These are phyloP conservation scores for Vicia faba DNA, from an alignment of 306 rosid species.

Conservation along the genomic window DNA sequence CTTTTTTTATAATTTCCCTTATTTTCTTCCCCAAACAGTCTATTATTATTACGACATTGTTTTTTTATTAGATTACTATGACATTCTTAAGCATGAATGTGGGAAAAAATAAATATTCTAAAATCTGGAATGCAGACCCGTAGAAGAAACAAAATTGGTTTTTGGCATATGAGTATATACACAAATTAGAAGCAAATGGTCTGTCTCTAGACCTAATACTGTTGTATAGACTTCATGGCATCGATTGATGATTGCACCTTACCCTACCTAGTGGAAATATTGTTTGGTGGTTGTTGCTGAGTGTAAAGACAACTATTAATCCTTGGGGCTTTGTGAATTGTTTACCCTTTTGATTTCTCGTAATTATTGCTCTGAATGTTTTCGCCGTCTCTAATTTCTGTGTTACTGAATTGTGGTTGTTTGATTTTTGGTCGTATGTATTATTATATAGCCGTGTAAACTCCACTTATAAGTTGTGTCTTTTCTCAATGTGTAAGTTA, in stretches of 20 bases:
- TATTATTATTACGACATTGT: background rate
- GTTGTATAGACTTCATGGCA: too few relatives aligned
- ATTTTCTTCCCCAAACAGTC: too few relatives aligned
- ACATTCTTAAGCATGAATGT: slow-evolving; percentile 1
- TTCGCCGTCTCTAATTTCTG: background rate
- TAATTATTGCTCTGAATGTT: slow-evolving; percentile 25
- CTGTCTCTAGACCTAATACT: too few relatives aligned
- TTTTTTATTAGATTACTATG: background rate
- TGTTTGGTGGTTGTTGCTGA: too few relatives aligned
- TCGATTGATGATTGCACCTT: too few relatives aligned
- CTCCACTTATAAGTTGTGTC: slow-evolving; percentile 16
- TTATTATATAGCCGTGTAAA: slow-evolving; percentile 21
- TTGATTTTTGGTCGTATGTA: too few relatives aligned
- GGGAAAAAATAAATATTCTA: background rate
- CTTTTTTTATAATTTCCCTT: too few relatives aligned
- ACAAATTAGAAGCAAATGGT: too few relatives aligned
- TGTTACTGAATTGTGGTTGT: slow-evolving; percentile 24
- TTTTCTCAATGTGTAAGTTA: slow-evolving; percentile 33
- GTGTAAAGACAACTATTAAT: too few relatives aligned
- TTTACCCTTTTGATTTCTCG: background rate
- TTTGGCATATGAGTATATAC: background rate
- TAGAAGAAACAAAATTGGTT: slow-evolving; percentile 3
- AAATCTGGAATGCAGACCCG: too few relatives aligned
- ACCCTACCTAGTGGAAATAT: too few relatives aligned
- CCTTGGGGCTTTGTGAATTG: slow-evolving; percentile 13